Evolutionary conservation across 805 yeast species (phyloP).

Genomic region (Starmerella riodocensis): DNA sequence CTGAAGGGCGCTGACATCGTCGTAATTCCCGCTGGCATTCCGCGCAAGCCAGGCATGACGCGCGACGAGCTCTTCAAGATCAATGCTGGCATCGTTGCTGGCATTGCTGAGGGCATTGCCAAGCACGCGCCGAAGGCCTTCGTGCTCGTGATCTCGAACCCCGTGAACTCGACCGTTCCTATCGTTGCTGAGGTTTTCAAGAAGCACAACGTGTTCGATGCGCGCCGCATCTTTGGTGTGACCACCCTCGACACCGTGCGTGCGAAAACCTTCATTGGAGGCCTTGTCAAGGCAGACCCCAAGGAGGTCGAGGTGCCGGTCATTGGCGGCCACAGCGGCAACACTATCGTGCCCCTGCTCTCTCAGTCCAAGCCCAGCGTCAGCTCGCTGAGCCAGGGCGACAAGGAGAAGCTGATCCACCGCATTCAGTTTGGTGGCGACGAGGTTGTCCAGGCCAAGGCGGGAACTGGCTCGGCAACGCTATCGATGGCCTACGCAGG

Average conservation of each 20-base stretch:
- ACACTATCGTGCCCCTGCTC: slow-evolving; percentile 79
- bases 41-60: slow-evolving; percentile 91
- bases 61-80: slow-evolving; percentile 78
- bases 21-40: slow-evolving; percentile 83
- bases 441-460: slow-evolving; percentile 89
- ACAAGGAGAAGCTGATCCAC: slow-evolving; percentile 49
- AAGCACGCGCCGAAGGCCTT: slow-evolving; percentile 58
- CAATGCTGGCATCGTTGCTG: slow-evolving; percentile 68
- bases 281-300: slow-evolving; percentile 36
- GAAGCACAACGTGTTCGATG: slow-evolving; percentile 53
- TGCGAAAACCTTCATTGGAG: slow-evolving; percentile 67
- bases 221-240: slow-evolving; percentile 70
- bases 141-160: slow-evolving; percentile 76
- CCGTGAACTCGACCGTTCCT: slow-evolving; percentile 88
- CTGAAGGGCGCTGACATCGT: slow-evolving; percentile 72
- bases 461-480: slow-evolving; percentile 91
- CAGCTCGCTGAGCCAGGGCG: slow-evolving; percentile 29
- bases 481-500: slow-evolving; percentile 94
- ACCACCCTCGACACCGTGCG: slow-evolving; percentile 80
- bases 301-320: slow-evolving; percentile 50
- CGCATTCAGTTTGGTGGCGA: slow-evolving; percentile 96
- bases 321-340: slow-evolving; percentile 92
- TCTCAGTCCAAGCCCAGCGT: slow-evolving; percentile 32
- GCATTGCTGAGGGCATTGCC: slow-evolving; percentile 64
- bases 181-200: slow-evolving; percentile 70